Conservation (phyloP, 2,329 filamentous ascomycete species). For the Ilyonectria sp. region DNA sequence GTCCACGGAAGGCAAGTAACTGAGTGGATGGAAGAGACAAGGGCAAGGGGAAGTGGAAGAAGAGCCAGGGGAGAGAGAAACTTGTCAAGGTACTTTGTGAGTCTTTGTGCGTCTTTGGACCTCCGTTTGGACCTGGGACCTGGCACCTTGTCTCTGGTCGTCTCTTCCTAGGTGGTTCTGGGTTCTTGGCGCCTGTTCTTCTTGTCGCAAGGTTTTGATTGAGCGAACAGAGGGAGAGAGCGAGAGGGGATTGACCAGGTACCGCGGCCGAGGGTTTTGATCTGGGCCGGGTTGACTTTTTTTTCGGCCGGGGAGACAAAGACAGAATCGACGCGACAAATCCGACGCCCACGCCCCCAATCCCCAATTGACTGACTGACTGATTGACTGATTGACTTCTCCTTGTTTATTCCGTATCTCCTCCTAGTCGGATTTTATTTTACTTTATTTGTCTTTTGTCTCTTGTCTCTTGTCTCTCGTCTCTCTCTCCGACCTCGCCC, state of each 20-base stretch:
- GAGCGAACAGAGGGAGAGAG: background rate
- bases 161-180: constrained; percentile 13
- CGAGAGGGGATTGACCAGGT: constrained; percentile 11
- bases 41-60: constrained; percentile 21
- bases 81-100: constrained; percentile 17
- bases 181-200: background rate
- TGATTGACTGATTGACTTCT: background rate
- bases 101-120: constrained; percentile 1
- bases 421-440: constrained; percentile 3
- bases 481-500: background rate
- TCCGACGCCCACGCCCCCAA: constrained; percentile 15
- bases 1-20: constrained; percentile 2
- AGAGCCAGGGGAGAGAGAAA: constrained; percentile 22
- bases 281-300: constrained; percentile 24
- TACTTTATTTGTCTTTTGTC: background rate
- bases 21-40: background rate
- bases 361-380: background rate
- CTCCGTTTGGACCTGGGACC: constrained; percentile 5
- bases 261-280: constrained; percentile 22
- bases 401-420: constrained; percentile 1
- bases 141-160: constrained; percentile 21
- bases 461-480: background rate
- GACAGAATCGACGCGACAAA: constrained; percentile 19
- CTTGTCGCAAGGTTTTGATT: constrained; percentile 14
- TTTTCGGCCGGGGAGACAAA: constrained; percentile 23